A percentile compares a stretch with the other conserved stretches of the same genome.
Evolutionary conservation across 768 basidiomycete species (phyloP).

Genomic region (Xerocomus spinulosus): DNA sequence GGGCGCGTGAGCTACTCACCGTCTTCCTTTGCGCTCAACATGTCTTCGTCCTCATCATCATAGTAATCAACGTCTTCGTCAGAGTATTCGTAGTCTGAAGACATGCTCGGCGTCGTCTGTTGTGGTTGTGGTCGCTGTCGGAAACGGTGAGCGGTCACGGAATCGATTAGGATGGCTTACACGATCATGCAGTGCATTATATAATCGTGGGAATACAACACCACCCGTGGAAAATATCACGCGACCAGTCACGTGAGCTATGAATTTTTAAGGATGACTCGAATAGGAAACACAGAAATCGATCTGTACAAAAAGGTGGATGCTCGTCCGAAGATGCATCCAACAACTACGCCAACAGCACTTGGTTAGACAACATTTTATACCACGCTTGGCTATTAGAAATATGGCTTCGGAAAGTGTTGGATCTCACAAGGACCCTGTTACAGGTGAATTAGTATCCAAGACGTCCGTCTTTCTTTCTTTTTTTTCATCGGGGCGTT

Average conservation of each 20-base stretch:
- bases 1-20: slow-evolving; percentile 31
- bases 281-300: slow-evolving; percentile 25
- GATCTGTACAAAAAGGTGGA: slow-evolving; percentile 22
- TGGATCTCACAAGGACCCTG: slow-evolving; percentile 61
- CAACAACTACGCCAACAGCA: slow-evolving; percentile 7
- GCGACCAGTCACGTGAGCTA: slow-evolving; percentile 1
- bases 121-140: slow-evolving; percentile 16
- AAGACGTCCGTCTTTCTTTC: slow-evolving; percentile 64
- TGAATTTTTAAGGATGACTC: slow-evolving; percentile 17
- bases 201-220: slow-evolving; percentile 12
- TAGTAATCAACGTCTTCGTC: slow-evolving; percentile 65
- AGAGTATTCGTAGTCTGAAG: slow-evolving; percentile 67
- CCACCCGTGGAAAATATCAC: slow-evolving; percentile 4
- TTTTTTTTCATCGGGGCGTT: slow-evolving; percentile 12
- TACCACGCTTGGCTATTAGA: slow-evolving; percentile 9
- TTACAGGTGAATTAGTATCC: slow-evolving; percentile 95
- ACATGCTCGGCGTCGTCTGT: slow-evolving; percentile 34
- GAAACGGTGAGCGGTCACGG: slow-evolving; percentile 17
- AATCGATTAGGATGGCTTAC: slow-evolving; percentile 31
- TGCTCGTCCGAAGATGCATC: slow-evolving; percentile 26
- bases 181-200: slow-evolving; percentile 15
- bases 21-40: slow-evolving; percentile 57
- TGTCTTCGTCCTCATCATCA: slow-evolving; percentile 70
- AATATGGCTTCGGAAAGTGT: slow-evolving; percentile 38
- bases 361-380: background rate